These are phyloP conservation scores for Globisporangium ultimum DNA, from an alignment of 352 stramenopile genomes.

Conservation along the genomic window DNA sequence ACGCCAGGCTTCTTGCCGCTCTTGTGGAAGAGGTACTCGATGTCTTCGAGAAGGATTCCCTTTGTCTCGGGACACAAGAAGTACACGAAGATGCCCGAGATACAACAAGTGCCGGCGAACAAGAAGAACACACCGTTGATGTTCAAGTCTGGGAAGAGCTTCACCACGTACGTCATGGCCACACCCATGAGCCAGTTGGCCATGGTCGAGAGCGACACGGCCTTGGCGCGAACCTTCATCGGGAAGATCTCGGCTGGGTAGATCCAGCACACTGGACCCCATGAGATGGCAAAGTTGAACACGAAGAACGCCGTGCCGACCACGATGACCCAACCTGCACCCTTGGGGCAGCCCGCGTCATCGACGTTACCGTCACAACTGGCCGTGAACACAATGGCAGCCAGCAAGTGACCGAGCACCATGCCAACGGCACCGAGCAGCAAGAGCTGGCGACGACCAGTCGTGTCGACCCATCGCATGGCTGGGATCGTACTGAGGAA, in stretches of 20 bases:
- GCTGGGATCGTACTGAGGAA: constrained; percentile 34
- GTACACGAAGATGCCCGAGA: constrained; percentile 37
- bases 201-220: too few relatives aligned
- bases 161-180: too few relatives aligned
- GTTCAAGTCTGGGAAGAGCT: constrained; percentile 24
- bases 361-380: constrained; percentile 24
- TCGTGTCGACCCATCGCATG: constrained; percentile 34
- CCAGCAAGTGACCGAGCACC: constrained; percentile 30
- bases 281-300: too few relatives aligned
- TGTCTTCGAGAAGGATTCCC: constrained; percentile 40
- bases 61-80: constrained; percentile 45
- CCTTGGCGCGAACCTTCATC: too few relatives aligned
- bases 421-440: constrained; percentile 27
- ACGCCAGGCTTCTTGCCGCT: constrained; percentile 9
- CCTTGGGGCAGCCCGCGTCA: constrained; percentile 22
- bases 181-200: too few relatives aligned
- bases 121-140: constrained; percentile 30
- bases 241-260: too few relatives aligned
- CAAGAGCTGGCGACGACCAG: constrained; percentile 26
- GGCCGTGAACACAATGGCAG: constrained; percentile 27
- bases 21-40: constrained; percentile 36
- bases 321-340: constrained; percentile 36
- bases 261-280: too few relatives aligned
- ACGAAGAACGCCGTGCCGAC: too few relatives aligned
- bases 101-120: constrained; percentile 36